Evolutionary conservation across 768 basidiomycete species (phyloP), one percentile per base, ranked within the genome.

Genomic region (Lanmaoa pseudosensibilis): DNA sequence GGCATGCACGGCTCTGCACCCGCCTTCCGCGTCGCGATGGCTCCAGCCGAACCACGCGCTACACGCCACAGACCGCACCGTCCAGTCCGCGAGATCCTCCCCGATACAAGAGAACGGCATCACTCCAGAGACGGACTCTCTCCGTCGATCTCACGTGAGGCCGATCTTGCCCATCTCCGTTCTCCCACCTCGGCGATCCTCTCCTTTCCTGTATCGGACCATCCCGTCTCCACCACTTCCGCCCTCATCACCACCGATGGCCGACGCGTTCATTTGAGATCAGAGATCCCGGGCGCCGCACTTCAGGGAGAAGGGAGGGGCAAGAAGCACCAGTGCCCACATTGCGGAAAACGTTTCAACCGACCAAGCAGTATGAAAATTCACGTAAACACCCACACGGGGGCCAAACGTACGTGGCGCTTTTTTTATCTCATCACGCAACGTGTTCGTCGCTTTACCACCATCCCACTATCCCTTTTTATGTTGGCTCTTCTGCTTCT

Each of bases 371-470:
- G 76, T 53, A 69, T 76, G 60, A 75, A 73, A 60, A 75, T 76
- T 60, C 74, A 76, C 69, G 69, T 75, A 63, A 76, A 76, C 59
- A 76, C 75, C 21, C 74, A 75, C 62, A 75, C 74, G 54, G 75
- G 74, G 48, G 74, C 73, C 25, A 76, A 71, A 62, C 70, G 70
- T 71, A 64, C 58, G 72, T 72, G 53, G 57, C 62, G 36, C 40
- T 45, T 54, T 57, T 46, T 57, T 36, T 53, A 43, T 56, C 37
- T 58, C 46, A 53, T 58, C 52, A 39, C 10, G 64, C 67, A 68
- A 65, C 64, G 64, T 60, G 63, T 68, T 32, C 19, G 18, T 49
- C 63, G 55, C 59, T 57, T 54, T 61, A 54, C 53, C 59, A 54
- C 63, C 55, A 13, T 43, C 32, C 0, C 41, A 8, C 54, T 40